Evolutionary conservation across 768 basidiomycete genomes (phyloP).

Genomic region (Suillus cothurnatus): DNA sequence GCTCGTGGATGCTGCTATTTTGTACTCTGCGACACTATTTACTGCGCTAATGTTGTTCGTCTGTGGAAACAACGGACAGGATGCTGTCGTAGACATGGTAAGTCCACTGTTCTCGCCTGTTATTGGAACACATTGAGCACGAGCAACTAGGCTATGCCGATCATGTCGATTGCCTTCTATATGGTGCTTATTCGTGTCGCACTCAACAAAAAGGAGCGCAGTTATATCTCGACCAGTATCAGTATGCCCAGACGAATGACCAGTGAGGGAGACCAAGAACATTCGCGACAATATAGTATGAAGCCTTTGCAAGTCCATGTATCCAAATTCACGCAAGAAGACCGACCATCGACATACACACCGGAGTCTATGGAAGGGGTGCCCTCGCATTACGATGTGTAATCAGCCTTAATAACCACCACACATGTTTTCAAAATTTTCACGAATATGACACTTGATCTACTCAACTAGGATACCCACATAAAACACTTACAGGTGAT

Average conservation of each 20-base stretch:
- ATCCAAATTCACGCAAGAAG: not conserved
- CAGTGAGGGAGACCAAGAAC: not conserved
- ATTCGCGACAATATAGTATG: not conserved
- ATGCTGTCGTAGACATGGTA: conserved; percentile 16
- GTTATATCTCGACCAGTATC: not conserved
- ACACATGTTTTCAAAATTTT: not conserved
- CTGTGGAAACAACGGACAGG: conserved; percentile 7
- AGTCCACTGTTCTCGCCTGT: conserved; percentile 1
- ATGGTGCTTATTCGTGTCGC: conserved; percentile 12
- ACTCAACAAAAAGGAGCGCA: not conserved
- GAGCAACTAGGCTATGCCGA: conserved; percentile 2
- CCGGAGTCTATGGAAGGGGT: not conserved
- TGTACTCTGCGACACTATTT: conserved; percentile 10
- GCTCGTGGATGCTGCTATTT: conserved; percentile 10
- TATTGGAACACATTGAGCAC: not conserved
- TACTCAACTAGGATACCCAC: not conserved
- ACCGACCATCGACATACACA: not conserved
- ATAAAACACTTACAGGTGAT: too few relatives aligned
- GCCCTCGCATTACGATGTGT: not conserved
- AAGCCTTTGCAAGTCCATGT: conserved; percentile 4
- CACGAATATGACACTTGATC: not conserved
- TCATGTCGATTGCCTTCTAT: conserved; percentile 15
- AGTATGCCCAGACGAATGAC: not conserved
- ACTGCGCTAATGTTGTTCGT: conserved; percentile 10
- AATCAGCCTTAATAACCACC: not conserved